Evolutionary conservation across 257 asterid genomes (phyloP).

Genomic region (Solanum virginianum): DNA sequence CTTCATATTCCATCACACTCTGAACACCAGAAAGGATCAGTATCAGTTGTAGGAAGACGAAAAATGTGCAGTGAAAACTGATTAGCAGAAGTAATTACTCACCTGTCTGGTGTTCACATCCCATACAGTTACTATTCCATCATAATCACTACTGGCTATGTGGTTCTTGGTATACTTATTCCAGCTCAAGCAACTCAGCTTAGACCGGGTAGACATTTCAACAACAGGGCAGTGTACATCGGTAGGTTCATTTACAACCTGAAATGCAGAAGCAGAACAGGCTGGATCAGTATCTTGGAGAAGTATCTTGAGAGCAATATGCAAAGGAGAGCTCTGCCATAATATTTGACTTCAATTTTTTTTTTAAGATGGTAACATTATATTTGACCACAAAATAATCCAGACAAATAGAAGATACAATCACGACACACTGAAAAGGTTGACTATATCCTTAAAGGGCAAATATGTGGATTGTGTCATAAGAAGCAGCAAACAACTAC

Average conservation of each 20-base stretch:
- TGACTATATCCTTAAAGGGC: neutral
- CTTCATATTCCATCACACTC: conserved; percentile 42
- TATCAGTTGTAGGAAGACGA: neutral
- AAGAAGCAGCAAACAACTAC: neutral
- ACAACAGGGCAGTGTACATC: conserved; percentile 35
- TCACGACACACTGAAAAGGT: neutral
- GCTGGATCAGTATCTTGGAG: neutral
- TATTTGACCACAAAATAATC: neutral
- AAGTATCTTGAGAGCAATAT: neutral
- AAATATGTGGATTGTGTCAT: neutral
- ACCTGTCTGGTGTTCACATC: conserved; percentile 37
- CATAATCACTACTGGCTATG: conserved; percentile 40
- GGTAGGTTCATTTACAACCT: conserved; percentile 36
- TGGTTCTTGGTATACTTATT: conserved; percentile 28
- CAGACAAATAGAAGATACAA: neutral
- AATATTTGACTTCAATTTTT: neutral
- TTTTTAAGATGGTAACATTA: neutral
- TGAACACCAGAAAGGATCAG: neutral
- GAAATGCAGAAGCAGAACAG: conserved; percentile 2
- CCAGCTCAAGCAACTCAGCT: conserved; percentile 44
- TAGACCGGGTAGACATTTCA: conserved; percentile 35
- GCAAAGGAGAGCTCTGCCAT: neutral
- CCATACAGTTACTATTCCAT: conserved; percentile 44
- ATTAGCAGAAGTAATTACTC: neutral
- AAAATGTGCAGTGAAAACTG: neutral